Evolutionary conservation across 2,329 filamentous ascomycete species (phyloP).

Genomic region (Knufia fluminis): DNA sequence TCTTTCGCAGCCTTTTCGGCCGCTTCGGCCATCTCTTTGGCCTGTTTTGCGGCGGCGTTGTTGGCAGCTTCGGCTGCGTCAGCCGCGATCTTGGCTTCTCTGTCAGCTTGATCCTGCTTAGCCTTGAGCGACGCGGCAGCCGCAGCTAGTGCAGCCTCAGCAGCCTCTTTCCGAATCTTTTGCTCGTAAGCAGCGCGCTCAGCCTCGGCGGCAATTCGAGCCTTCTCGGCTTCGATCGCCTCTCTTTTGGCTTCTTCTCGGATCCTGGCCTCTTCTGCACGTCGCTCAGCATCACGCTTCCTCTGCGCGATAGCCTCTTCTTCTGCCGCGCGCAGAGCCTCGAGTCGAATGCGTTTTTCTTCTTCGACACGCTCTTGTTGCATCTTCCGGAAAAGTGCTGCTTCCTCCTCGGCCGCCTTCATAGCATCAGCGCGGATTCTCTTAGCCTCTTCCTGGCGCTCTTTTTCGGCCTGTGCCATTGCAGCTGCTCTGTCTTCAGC

Average conservation of each 20-base stretch:
- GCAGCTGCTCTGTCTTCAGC: slow-evolving; percentile 45
- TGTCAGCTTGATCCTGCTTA: slow-evolving; percentile 37
- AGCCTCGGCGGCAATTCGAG: slow-evolving; percentile 17
- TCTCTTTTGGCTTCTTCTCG: slow-evolving; percentile 25
- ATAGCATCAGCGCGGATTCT: slow-evolving; percentile 26
- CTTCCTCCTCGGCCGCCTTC: slow-evolving; percentile 17
- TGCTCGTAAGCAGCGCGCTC: slow-evolving; percentile 21
- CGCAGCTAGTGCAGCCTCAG: slow-evolving; percentile 19
- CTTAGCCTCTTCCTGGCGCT: slow-evolving; percentile 21
- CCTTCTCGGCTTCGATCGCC: slow-evolving; percentile 7
- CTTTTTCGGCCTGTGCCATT: slow-evolving; percentile 8
- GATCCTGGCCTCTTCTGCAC: slow-evolving; percentile 26
- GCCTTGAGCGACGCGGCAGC: slow-evolving; percentile 38
- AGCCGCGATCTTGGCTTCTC: slow-evolving; percentile 39
- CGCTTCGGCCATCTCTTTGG: slow-evolving; percentile 31
- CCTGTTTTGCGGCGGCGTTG: slow-evolving; percentile 32
- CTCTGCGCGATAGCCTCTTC: slow-evolving; percentile 32
- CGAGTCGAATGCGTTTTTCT: slow-evolving; percentile 26
- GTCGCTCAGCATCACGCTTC: slow-evolving; percentile 37
- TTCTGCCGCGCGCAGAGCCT: slow-evolving; percentile 22
- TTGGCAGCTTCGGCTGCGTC: slow-evolving; percentile 30
- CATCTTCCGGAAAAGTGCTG: slow-evolving; percentile 41
- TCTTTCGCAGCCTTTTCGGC: slow-evolving; percentile 30
- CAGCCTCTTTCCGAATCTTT: slow-evolving; percentile 26
- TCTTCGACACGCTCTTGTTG: slow-evolving; percentile 29